phyloP scores from a whole-genome alignment of 78 protist species.

The Dictyostelium firmibasis region DNA sequence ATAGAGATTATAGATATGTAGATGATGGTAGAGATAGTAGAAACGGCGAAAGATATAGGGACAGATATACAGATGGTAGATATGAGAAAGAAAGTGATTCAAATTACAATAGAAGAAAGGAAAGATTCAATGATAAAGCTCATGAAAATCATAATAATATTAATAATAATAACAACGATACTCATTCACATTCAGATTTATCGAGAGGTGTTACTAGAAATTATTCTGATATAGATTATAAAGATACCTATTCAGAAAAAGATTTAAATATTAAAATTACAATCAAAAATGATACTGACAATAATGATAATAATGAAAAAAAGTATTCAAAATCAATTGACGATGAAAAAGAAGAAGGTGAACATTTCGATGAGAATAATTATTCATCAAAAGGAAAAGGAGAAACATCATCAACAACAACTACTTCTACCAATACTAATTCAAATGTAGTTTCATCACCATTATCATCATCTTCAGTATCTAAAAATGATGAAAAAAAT shows the following conservation, averaged over 20 bases:
- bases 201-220: not conserved
- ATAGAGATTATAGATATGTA: not conserved
- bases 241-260: not conserved
- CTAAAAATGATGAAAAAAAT: not conserved
- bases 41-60: not conserved
- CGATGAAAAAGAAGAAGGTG: not conserved
- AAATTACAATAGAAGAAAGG: not conserved
- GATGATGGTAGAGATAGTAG: not conserved
- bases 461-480: not conserved
- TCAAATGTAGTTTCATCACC: not conserved
- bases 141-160: too few relatives aligned
- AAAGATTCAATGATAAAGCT: not conserved
- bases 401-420: not conserved
- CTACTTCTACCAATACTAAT: not conserved
- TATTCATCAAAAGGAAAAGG: not conserved
- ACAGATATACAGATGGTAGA: not conserved
- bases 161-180: not conserved
- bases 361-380: not conserved
- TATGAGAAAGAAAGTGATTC: not conserved
- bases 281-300: not conserved
- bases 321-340: not conserved
- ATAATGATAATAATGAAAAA: not conserved
- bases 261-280: not conserved
- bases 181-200: not conserved
- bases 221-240: not conserved